Conservation (phyloP, 140 eudicot genomes). For the Anethum foeniculum region DNA sequence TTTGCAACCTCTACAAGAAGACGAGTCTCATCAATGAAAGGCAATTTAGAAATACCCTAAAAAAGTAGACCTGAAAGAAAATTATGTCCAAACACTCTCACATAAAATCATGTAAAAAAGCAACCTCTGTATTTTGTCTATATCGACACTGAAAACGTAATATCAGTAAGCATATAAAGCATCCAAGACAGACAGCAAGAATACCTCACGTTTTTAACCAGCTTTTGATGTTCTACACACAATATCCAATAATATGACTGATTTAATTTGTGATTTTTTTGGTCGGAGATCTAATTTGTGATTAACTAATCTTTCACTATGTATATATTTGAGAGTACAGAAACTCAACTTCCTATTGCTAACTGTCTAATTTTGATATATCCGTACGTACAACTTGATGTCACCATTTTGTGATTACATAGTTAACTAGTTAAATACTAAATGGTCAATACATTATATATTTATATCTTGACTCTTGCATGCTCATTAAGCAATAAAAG, state of each 20-base stretch:
- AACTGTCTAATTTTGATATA: background rate
- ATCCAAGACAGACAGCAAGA: background rate
- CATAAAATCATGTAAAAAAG: too few species aligned
- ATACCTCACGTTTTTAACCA: background rate
- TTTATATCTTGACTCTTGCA: too few species aligned
- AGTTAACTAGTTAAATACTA: background rate
- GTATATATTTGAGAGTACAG: background rate
- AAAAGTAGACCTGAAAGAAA: background rate
- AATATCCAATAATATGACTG: too few species aligned
- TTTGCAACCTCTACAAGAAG: slow-evolving; percentile 65
- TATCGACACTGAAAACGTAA: background rate
- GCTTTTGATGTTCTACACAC: background rate
- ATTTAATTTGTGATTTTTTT: too few species aligned
- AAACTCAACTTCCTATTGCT: background rate
- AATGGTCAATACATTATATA: too few species aligned
- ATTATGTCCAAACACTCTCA: background rate
- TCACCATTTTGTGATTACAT: background rate
- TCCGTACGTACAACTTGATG: background rate
- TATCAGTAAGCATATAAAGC: background rate
- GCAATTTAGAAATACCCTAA: slow-evolving; percentile 59
- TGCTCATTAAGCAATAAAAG: too few species aligned
- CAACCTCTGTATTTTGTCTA: background rate
- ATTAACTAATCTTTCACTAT: background rate
- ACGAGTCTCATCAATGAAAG: slow-evolving; percentile 62
- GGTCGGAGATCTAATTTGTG: background rate